A percentile compares a stretch with the other conserved stretches of the same genome.
phyloP scores from a whole-genome alignment of 768 basidiomycete species.

The Hypholoma sublateritium region DNA sequence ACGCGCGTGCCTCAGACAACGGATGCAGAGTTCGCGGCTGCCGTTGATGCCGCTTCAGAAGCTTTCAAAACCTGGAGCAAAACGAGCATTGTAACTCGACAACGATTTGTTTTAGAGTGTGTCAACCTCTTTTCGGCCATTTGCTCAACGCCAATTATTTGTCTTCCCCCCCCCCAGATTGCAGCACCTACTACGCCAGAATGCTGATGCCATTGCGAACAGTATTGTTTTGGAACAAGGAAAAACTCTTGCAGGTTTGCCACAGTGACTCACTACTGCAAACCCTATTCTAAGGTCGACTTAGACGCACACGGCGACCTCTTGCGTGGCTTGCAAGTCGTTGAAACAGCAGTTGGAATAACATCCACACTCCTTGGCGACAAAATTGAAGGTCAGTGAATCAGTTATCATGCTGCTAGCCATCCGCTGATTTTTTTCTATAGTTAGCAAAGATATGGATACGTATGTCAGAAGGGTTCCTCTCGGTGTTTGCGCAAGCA shows the following conservation, averaged over 20 bases:
- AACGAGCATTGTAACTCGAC: conserved; percentile 81
- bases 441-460: conserved; percentile 96
- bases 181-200: conserved; percentile 81
- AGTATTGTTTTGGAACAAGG: conserved; percentile 96
- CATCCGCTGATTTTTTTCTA: neutral
- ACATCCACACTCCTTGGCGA: conserved; percentile 87
- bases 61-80: conserved; percentile 91
- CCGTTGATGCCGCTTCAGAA: conserved; percentile 77
- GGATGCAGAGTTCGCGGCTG: conserved; percentile 73
- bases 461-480: conserved; percentile 84
- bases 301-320: conserved; percentile 94
- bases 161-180: conserved; percentile 50
- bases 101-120: conserved; percentile 87
- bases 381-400: conserved; percentile 79
- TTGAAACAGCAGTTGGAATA: conserved; percentile 77
- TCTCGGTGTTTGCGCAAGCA: conserved; percentile 85
- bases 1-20: conserved; percentile 92
- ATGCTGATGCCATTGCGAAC: conserved; percentile 81
- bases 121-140: conserved; percentile 23
- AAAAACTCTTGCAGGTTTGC: conserved; percentile 81
- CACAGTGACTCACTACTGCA: neutral
- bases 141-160: conserved; percentile 3
- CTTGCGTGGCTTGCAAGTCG: conserved; percentile 88
- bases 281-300: neutral
- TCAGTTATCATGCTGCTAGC: neutral